Conservation (phyloP, 176 grass and related monocot species). For the Elymus sibiricus region DNA sequence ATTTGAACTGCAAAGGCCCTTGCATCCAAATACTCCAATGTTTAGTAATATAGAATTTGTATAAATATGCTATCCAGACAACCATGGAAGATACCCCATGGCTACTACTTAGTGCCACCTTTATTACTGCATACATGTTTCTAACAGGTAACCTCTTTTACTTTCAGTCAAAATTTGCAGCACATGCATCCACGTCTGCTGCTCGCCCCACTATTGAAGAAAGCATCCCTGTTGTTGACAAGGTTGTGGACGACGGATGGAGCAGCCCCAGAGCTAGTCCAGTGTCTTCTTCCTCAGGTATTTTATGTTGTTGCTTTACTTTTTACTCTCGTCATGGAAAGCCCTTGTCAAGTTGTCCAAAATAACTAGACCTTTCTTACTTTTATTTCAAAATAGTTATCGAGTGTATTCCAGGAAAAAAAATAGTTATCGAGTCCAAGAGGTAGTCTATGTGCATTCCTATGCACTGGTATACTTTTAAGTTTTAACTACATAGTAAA, state of each 20-base stretch:
- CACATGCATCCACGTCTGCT: slow-evolving; percentile 31
- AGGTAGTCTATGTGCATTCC: not conserved
- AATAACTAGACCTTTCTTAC: slow-evolving; percentile 3
- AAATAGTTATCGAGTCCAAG: not conserved
- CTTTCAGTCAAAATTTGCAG: slow-evolving; percentile 57
- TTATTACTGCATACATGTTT: slow-evolving; percentile 3
- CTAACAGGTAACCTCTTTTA: slow-evolving; percentile 18
- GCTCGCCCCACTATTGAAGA: slow-evolving; percentile 48
- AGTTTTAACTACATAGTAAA: not conserved
- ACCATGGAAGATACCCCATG: not conserved
- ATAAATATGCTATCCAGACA: not conserved
- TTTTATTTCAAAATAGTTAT: not conserved
- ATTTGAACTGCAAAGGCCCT: not conserved
- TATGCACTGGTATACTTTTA: not conserved
- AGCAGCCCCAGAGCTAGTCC: slow-evolving; percentile 44
- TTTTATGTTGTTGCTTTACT: not conserved
- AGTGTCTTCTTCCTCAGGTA: slow-evolving; percentile 37
- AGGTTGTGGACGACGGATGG: slow-evolving; percentile 84
- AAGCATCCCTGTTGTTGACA: slow-evolving; percentile 80
- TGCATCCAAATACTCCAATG: not conserved
- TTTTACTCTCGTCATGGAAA: not conserved
- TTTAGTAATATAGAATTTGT: not conserved
- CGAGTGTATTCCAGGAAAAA: not conserved
- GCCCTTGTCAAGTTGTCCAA: not conserved
- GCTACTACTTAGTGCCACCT: not conserved